Evolutionary conservation across 148 eudicot genomes (phyloP).

Genomic region (Arctostaphylos glauca): DNA sequence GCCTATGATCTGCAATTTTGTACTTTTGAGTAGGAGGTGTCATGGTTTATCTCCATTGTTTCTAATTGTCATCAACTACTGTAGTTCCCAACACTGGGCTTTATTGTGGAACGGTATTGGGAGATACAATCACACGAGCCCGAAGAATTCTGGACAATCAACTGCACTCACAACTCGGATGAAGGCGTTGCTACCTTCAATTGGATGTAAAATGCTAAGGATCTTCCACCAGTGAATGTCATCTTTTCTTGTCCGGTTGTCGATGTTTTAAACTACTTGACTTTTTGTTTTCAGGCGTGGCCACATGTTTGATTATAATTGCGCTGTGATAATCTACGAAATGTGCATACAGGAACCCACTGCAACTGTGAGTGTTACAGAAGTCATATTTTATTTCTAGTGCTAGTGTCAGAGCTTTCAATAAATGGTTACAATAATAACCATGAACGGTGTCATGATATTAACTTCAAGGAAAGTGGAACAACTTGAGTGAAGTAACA

Average conservation of each 20-base stretch:
- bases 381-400: constrained; percentile 14
- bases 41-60: neutral
- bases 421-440: neutral
- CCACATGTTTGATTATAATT: constrained; percentile 86
- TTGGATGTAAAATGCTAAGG: constrained; percentile 65
- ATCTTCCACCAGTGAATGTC: constrained; percentile 11
- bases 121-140: constrained; percentile 88
- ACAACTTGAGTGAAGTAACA: neutral
- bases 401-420: constrained; percentile 9
- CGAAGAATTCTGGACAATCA: constrained; percentile 96
- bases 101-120: constrained; percentile 97
- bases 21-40: neutral
- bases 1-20: neutral
- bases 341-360: constrained; percentile 89
- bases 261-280: constrained; percentile 15
- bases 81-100: constrained; percentile 98
- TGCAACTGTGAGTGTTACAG: constrained; percentile 71
- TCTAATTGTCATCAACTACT: constrained; percentile 9
- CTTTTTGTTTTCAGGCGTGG: constrained; percentile 66
- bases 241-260: neutral
- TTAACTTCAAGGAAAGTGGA: neutral
- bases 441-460: neutral
- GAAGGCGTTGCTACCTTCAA: constrained; percentile 72
- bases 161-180: constrained; percentile 77
- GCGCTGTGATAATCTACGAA: constrained; percentile 78